Conservation (phyloP, 2,329 filamentous ascomycete species). For the Teratosphaeria nubilosa region DNA sequence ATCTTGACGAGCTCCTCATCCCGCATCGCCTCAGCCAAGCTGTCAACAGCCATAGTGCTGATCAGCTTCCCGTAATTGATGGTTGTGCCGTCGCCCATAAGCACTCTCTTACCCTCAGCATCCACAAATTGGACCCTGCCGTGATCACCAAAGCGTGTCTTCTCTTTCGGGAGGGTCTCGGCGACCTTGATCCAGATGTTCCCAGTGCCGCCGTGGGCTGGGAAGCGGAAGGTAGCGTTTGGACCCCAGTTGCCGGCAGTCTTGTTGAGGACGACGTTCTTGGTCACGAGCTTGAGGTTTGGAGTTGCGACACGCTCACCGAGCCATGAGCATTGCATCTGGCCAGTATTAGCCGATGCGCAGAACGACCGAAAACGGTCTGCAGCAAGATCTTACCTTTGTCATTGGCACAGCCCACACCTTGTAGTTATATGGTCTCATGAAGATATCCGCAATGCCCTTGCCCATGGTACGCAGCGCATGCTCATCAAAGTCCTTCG, state of each 20-base stretch:
- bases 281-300: conserved; percentile 84
- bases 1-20: conserved; percentile 73
- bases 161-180: conserved; percentile 82
- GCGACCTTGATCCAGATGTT: conserved; percentile 98
- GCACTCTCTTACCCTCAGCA: conserved; percentile 72
- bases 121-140: conserved; percentile 80
- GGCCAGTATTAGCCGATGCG: not conserved
- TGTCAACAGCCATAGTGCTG: conserved; percentile 93
- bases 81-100: conserved; percentile 72
- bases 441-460: conserved; percentile 90
- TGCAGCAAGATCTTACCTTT: conserved; percentile 52
- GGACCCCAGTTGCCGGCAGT: conserved; percentile 95
- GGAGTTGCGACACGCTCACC: conserved; percentile 97
- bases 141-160: conserved; percentile 79
- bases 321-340: conserved; percentile 99
- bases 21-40: conserved; percentile 75
- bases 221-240: conserved; percentile 97
- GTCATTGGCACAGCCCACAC: conserved; percentile 98
- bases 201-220: conserved; percentile 86
- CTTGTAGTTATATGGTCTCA: conserved; percentile 99
- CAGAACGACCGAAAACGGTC: not conserved
- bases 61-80: conserved; percentile 87
- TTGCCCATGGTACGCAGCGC: conserved; percentile 84
- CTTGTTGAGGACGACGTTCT: conserved; percentile 93
- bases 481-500: conserved; percentile 97